Evolutionary conservation across 2,329 filamentous ascomycete species (phyloP).

Genomic region (Westerdykella aurantiaca): DNA sequence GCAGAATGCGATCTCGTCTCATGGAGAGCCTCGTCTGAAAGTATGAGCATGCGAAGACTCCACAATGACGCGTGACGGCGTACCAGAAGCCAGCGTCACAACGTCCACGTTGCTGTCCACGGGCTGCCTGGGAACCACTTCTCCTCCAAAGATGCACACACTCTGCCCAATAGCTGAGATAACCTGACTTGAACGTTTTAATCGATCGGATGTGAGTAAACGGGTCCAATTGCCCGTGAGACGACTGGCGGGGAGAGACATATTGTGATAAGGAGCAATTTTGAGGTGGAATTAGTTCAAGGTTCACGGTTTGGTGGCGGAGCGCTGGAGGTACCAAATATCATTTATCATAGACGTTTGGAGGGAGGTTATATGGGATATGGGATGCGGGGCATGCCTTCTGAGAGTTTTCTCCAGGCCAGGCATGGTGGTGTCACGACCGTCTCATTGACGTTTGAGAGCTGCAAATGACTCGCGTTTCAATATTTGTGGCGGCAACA

Average conservation of each 20-base stretch:
- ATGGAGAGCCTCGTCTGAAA: constrained; percentile 46
- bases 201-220: constrained; percentile 30
- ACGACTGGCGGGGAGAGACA: constrained; percentile 15
- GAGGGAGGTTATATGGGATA: no score
- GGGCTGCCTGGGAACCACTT: constrained; percentile 59
- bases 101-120: constrained; percentile 68
- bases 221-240: constrained; percentile 36
- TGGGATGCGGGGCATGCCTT: no score
- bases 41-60: constrained; percentile 17
- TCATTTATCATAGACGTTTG: no score
- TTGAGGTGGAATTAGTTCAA: neutral
- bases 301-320: neutral
- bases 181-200: constrained; percentile 70
- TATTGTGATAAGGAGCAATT: neutral
- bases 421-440: no score
- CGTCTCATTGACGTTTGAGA: no score
- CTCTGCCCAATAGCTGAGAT: constrained; percentile 55
- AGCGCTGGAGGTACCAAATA: neutral
- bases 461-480: no score
- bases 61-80: constrained; percentile 1
- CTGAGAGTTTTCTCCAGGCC: no score
- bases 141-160: constrained; percentile 73
- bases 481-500: no score
- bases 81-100: constrained; percentile 46
- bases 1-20: constrained; percentile 18